A percentile compares a stretch with the other conserved stretches of the same genome.
Conservation (phyloP, 768 basidiomycete species). For the Phylloporus sp. region DNA sequence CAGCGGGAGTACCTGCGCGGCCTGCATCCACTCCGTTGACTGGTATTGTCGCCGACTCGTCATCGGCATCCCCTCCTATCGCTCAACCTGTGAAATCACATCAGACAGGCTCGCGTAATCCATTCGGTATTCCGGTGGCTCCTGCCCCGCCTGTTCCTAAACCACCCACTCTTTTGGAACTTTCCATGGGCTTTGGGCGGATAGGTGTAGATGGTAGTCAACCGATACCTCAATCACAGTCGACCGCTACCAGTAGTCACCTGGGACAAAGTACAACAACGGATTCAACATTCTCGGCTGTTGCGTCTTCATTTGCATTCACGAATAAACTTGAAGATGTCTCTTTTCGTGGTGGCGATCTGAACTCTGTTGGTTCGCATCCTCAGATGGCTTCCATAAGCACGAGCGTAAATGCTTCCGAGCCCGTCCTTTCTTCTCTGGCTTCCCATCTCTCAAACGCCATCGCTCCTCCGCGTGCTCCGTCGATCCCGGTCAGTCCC, state of each 20-base stretch:
- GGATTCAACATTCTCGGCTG: conserved; percentile 54
- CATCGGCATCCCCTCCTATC: conserved; percentile 37
- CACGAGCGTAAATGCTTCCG: conserved; percentile 41
- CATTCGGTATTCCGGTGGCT: conserved; percentile 75
- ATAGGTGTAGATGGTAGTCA: conserved; percentile 25
- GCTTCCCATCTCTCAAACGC: conserved; percentile 51
- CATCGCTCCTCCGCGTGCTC: conserved; percentile 28
- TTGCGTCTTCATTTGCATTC: conserved; percentile 71
- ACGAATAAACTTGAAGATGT: conserved; percentile 29
- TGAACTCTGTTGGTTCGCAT: conserved; percentile 14
- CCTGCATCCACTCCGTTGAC: conserved; percentile 73
- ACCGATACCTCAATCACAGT: conserved; percentile 26
- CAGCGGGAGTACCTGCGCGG: conserved; percentile 41
- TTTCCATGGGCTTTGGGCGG: conserved; percentile 49
- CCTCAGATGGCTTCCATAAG: conserved; percentile 34
- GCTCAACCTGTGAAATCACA: conserved; percentile 75
- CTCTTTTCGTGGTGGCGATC: background rate
- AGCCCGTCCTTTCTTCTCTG: conserved; percentile 42
- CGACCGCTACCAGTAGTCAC: conserved; percentile 28
- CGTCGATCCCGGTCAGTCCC: conserved; percentile 30
- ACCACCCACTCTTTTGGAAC: conserved; percentile 75
- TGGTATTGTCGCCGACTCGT: conserved; percentile 26
- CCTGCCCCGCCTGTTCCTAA: conserved; percentile 65
- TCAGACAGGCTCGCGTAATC: conserved; percentile 92
- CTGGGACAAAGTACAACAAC: conserved; percentile 24